Evolutionary conservation across 2,329 filamentous ascomycete genomes (phyloP).

Genomic region (Arthroderma sp.): DNA sequence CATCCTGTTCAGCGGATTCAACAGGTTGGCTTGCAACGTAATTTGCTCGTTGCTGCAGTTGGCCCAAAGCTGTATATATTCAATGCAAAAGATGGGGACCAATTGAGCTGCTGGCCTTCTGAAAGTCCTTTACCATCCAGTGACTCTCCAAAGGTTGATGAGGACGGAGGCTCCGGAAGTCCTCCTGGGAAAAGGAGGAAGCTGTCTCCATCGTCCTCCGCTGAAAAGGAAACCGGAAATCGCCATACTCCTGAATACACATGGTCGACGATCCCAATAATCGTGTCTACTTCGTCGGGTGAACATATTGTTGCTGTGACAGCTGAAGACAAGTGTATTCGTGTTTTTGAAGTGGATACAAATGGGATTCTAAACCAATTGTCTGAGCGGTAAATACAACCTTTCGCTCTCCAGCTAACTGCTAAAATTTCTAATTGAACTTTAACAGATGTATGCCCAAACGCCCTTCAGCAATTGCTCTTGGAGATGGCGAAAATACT

Average conservation of each 20-base stretch:
- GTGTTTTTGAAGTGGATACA: constrained; percentile 59
- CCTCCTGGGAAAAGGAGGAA: constrained; percentile 35
- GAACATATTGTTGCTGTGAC: constrained; percentile 65
- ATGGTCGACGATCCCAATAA: constrained; percentile 52
- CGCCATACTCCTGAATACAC: constrained; percentile 4
- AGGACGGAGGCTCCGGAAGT: background rate
- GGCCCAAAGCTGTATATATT: constrained; percentile 60
- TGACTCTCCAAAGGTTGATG: background rate
- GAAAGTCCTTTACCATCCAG: background rate
- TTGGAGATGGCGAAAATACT: constrained; percentile 55
- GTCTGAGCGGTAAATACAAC: constrained; percentile 52
- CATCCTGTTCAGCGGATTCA: constrained; percentile 53
- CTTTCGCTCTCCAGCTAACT: background rate
- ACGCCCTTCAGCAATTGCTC: constrained; percentile 61
- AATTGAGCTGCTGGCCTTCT: constrained; percentile 48
- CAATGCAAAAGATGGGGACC: constrained; percentile 42
- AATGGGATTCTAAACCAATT: constrained; percentile 50
- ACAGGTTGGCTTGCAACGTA: constrained; percentile 18
- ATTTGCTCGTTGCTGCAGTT: constrained; percentile 58
- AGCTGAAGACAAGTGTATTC: constrained; percentile 80
- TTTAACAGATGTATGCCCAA: constrained; percentile 68
- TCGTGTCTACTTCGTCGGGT: constrained; percentile 51
- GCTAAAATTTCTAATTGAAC: constrained; percentile 2
- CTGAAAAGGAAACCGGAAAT: constrained; percentile 1
- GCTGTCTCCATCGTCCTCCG: constrained; percentile 18